These are phyloP conservation scores for Neurospora sp. DNA, from an alignment of 495 filamentous ascomycete species.

Conservation along the genomic window DNA sequence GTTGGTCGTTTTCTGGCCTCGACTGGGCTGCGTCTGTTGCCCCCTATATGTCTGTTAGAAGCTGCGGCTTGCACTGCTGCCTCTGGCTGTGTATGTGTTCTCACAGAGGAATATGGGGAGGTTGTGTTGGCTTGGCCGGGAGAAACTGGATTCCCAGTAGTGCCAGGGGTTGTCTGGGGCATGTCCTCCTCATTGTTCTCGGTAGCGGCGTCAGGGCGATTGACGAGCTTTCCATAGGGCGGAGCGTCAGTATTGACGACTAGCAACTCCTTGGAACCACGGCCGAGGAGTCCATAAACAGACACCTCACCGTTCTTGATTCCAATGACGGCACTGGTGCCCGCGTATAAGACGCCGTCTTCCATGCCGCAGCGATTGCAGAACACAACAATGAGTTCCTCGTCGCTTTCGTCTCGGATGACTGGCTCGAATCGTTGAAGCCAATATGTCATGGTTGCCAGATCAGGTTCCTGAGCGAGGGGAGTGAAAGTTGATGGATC, in stretches of 20 bases:
- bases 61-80: neutral
- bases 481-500: conserved; percentile 33
- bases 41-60: neutral
- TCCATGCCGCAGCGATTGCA: conserved; percentile 75
- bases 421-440: conserved; percentile 67
- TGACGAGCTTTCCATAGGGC: conserved; percentile 21
- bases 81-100: neutral
- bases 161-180: neutral
- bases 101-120: neutral
- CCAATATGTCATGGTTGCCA: conserved; percentile 84
- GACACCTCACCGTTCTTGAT: conserved; percentile 57
- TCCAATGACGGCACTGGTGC: conserved; percentile 75
- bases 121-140: neutral
- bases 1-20: neutral
- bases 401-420: conserved; percentile 41
- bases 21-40: neutral
- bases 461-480: conserved; percentile 50
- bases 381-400: conserved; percentile 68
- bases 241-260: conserved; percentile 47
- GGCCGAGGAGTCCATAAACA: conserved; percentile 56
- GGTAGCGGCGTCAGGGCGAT: conserved; percentile 2
- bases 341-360: conserved; percentile 64
- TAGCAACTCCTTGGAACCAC: conserved; percentile 53
- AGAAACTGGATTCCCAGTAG: neutral
- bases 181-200: neutral